Conservation (phyloP, 2,329 filamentous ascomycete genomes). For the Trichoderma oligosporum region DNA sequence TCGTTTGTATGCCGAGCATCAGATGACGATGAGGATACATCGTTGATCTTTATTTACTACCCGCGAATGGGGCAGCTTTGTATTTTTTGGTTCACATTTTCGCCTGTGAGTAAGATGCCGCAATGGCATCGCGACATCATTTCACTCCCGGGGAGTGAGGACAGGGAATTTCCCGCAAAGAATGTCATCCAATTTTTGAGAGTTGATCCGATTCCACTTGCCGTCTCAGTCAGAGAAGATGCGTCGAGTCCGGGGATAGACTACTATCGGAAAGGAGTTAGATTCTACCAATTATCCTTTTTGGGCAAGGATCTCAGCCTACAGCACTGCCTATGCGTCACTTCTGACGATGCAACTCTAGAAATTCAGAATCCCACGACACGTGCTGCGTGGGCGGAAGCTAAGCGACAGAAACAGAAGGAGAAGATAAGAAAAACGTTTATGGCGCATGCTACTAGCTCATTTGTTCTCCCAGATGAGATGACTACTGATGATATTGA, state of each 20-base stretch:
- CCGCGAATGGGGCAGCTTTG: constrained; percentile 31
- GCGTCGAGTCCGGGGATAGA: constrained; percentile 27
- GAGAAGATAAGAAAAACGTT: constrained; percentile 30
- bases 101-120: constrained; percentile 28
- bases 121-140: constrained; percentile 39
- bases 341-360: constrained; percentile 25
- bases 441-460: constrained; percentile 29
- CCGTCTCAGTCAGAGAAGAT: constrained; percentile 1
- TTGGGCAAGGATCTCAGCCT: constrained; percentile 44
- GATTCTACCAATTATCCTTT: constrained; percentile 47
- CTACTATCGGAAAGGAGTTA: constrained; percentile 34
- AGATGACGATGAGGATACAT: constrained; percentile 22
- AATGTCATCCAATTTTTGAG: constrained; percentile 27
- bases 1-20: constrained; percentile 31
- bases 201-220: constrained; percentile 30
- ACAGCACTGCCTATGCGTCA: constrained; percentile 37
- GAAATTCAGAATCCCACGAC: constrained; percentile 30
- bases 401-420: constrained; percentile 28
- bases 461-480: constrained; percentile 39
- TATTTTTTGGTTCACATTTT: constrained; percentile 35
- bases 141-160: constrained; percentile 24
- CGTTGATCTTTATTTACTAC: constrained; percentile 37
- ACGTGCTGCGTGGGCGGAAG: constrained; percentile 27
- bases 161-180: neutral
- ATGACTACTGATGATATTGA: constrained; percentile 30